These are phyloP conservation scores for Meira nashicola DNA, from an alignment of 1,284 basidiomycete genomes.

Conservation along the genomic window DNA sequence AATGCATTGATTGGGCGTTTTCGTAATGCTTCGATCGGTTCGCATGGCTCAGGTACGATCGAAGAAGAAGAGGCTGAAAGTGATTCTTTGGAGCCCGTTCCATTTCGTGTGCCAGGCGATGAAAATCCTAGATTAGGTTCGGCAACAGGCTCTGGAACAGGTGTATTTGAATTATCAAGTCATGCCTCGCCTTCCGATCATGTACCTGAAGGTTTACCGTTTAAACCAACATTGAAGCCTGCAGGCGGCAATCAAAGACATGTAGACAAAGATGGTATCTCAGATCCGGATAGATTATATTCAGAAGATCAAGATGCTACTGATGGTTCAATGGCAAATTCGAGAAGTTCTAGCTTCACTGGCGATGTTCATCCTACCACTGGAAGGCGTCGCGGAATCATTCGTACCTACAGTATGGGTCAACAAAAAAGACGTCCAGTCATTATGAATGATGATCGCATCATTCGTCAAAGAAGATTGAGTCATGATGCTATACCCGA, in stretches of 20 bases:
- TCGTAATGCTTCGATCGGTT: constrained; percentile 9
- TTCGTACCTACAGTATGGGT: constrained; percentile 47
- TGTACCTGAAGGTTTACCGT: constrained; percentile 11
- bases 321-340: background rate
- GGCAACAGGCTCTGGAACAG: constrained; percentile 12
- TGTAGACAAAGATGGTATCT: constrained; percentile 7
- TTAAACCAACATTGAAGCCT: constrained; percentile 17
- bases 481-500: constrained; percentile 54
- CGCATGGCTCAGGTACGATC: background rate
- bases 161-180: constrained; percentile 4
- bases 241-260: constrained; percentile 17
- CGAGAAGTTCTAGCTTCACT: background rate
- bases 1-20: constrained; percentile 2
- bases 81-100: constrained; percentile 1
- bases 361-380: background rate
- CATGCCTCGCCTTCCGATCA: constrained; percentile 8
- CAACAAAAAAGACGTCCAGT: constrained; percentile 47
- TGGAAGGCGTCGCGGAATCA: constrained; percentile 22
- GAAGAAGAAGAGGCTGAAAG: constrained; percentile 10
- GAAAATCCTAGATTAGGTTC: background rate
- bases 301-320: background rate
- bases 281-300: constrained; percentile 10
- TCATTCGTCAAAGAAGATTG: constrained; percentile 43
- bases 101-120: background rate
- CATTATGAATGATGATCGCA: constrained; percentile 43